phyloP scores from a whole-genome alignment of 768 basidiomycete species.

The Russula earlei region DNA sequence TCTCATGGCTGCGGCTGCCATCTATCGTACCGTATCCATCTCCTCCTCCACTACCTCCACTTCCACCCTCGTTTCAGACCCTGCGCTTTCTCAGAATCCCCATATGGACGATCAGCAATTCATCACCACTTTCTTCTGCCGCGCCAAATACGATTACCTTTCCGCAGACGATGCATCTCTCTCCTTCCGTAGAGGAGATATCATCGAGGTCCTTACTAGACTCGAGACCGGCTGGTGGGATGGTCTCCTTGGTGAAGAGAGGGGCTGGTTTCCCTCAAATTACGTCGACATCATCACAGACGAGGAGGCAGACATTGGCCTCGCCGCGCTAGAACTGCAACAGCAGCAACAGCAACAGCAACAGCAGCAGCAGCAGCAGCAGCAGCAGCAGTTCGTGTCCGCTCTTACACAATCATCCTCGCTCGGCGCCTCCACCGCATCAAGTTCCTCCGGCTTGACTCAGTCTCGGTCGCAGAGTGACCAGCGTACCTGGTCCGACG shows the following conservation, averaged over 20 bases:
- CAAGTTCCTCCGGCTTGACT: constrained; percentile 19
- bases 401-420: constrained; percentile 12
- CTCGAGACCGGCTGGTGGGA: constrained; percentile 99
- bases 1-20: not conserved
- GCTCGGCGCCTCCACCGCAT: constrained; percentile 26
- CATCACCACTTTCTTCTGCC: constrained; percentile 71
- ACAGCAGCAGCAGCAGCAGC: not conserved
- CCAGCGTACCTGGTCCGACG: constrained; percentile 49
- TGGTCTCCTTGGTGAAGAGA: constrained; percentile 77
- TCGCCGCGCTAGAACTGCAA: constrained; percentile 39
- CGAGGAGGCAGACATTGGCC: constrained; percentile 65
- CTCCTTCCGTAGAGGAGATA: constrained; percentile 76
- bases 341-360: constrained; percentile 16
- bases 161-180: constrained; percentile 84
- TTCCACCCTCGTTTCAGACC: constrained; percentile 4
- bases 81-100: not conserved
- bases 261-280: constrained; percentile 97
- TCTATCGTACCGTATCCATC: not conserved
- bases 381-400: not conserved
- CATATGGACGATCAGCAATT: constrained; percentile 42
- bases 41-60: not conserved
- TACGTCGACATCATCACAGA: constrained; percentile 77
- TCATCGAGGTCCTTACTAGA: constrained; percentile 88
- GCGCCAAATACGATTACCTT: constrained; percentile 85
- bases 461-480: constrained; percentile 30